Base-by-base conservation (phyloP, 805 yeast genomes). In the Blastobotrys terrestris region DNA sequence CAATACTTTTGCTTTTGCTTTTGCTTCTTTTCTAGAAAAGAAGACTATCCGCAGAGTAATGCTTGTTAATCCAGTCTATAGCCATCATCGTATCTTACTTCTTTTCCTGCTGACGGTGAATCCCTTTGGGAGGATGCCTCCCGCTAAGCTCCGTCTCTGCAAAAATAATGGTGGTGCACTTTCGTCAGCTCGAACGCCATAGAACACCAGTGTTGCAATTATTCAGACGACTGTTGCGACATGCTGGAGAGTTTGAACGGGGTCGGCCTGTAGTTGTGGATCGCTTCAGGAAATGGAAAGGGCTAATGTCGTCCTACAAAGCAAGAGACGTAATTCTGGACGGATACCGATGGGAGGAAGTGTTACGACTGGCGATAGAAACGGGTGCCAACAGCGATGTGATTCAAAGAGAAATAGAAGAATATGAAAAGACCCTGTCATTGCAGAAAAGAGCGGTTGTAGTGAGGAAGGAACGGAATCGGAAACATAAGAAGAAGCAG, bases 161-260 rank as follows among this genome's bases (percentile, higher is more conserved):
- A n/a, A n/a, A n/a, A n/a, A 26, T 26, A 11, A 45, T 45, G 48
- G 48, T 46, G n/a, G 18, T 16, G 8, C 43, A 35, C 11, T 50
- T 50, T 35, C 21, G 49, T 7, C 5, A 50, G 6, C 44, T 44
- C 21, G 44, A 15, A 14, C 7, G 42, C 15, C 52, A 50, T 18
- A 4, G 48, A 14, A 14, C n/a, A 31, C 52, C 52, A n/a, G 52
- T 50, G 2, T 21, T 50, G 39, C n/a, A 20, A 20, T 31, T 50
- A 8, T 50, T 20, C 26, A 21, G 52, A 13, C 44, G 41, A 15
- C 22, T 50, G 22, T 2, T 50, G 31, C 15, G 52, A 18, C 49
- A 31, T 2, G 43, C 39, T 13, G 44, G 22, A 26, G 15, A 49
- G 15, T 18, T 31, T 8, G 31, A 21, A 22, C 35, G 44, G 15